These are phyloP conservation scores for Radiomyces spectabilis DNA, from an alignment of 192 early-diverging fungal genomes.

Conservation along the genomic window DNA sequence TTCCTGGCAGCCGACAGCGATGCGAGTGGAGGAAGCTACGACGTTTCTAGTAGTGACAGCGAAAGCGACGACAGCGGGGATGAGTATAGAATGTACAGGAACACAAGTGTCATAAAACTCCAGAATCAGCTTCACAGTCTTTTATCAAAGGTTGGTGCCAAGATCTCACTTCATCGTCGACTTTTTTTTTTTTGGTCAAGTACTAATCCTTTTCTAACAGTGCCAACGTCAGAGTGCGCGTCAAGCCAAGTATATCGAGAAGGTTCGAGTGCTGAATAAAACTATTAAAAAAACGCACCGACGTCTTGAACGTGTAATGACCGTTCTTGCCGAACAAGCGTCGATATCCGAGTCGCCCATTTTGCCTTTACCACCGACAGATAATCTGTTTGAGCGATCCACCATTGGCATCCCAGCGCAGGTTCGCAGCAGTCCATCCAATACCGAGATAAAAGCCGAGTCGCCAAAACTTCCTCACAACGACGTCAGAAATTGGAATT, in stretches of 20 bases:
- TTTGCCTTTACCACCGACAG: neutral
- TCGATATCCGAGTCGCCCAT: neutral
- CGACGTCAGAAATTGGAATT: no score
- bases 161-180: neutral
- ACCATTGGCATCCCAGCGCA: neutral
- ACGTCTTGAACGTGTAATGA: neutral
- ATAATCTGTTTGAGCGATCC: neutral
- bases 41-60: neutral
- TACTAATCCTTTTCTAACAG: neutral
- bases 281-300: neutral
- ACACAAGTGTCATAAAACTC: neutral
- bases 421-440: neutral
- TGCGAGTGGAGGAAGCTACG: no score
- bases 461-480: no score
- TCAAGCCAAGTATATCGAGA: neutral
- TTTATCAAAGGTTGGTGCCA: neutral
- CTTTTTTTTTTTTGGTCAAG: neutral
- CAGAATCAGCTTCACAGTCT: neutral
- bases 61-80: neutral
- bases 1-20: neutral
- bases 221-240: neutral
- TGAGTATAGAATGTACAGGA: neutral
- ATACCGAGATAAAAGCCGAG: neutral
- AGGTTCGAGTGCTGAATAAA: neutral
- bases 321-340: neutral